A percentile compares a stretch with the other conserved stretches of the same genome.
Conservation (phyloP, 225 moss, liverwort and hornwort genomes). For the Takakia lepidozioides region DNA sequence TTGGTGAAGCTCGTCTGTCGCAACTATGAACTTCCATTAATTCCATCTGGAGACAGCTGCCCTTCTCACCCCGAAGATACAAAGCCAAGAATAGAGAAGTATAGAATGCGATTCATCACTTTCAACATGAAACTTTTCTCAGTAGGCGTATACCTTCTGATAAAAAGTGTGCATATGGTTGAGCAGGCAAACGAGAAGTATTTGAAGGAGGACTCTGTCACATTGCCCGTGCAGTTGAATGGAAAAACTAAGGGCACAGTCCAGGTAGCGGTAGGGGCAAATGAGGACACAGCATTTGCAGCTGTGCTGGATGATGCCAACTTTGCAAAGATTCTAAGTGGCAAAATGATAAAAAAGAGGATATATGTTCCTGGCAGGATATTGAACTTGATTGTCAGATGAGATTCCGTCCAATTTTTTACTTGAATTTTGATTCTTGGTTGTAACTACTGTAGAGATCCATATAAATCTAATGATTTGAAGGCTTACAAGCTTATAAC, state of each 20-base stretch:
- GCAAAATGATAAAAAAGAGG: constrained; percentile 70
- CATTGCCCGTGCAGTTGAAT: constrained; percentile 79
- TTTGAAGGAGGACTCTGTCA: constrained; percentile 70
- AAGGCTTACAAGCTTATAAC: no score
- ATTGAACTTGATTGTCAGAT: constrained; percentile 74
- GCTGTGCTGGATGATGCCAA: constrained; percentile 49
- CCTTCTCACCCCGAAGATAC: no score
- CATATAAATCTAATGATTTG: no score
- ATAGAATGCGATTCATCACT: no score
- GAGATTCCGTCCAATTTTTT: constrained; percentile 11
- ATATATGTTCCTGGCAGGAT: constrained; percentile 93
- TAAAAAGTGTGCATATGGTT: no score
- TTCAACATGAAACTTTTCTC: neutral
- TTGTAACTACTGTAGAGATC: no score
- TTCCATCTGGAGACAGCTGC: no score
- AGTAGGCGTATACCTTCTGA: no score
- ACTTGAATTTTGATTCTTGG: no score
- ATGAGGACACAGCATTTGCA: constrained; percentile 59
- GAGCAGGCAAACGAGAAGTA: constrained; percentile 60
- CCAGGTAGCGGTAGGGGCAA: constrained; percentile 56
- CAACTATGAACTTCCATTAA: no score
- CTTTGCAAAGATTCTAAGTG: constrained; percentile 70
- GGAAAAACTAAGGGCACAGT: constrained; percentile 84
- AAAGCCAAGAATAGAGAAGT: no score
- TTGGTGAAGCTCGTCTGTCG: no score